Conservation (phyloP, 2,329 filamentous ascomycete species). For the Alternaria panax region DNA sequence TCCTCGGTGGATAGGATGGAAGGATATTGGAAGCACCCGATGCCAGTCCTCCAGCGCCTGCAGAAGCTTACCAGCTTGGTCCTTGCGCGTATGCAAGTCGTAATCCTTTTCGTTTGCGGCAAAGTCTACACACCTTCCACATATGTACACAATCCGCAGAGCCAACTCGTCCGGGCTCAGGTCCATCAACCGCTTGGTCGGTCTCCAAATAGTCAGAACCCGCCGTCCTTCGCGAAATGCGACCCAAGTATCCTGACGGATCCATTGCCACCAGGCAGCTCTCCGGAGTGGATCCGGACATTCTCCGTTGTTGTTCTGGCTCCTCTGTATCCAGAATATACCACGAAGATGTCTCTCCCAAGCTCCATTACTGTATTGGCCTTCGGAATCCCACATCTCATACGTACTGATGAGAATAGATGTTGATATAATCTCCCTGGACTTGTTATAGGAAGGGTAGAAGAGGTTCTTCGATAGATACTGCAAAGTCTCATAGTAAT, state of each 20-base stretch:
- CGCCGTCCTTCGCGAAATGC: conserved; percentile 66
- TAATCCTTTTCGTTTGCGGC: conserved; percentile 60
- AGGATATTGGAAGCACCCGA: conserved; percentile 54
- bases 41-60: conserved; percentile 61
- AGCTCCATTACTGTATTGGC: conserved; percentile 51
- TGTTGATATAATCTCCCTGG: conserved; percentile 65
- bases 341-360: conserved; percentile 71
- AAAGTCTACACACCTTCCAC: conserved; percentile 66
- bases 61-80: conserved; percentile 56
- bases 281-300: conserved; percentile 61
- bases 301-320: conserved; percentile 67
- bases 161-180: conserved; percentile 64
- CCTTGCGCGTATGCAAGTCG: conserved; percentile 55
- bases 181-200: conserved; percentile 57
- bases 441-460: conserved; percentile 65
- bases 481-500: conserved; percentile 69
- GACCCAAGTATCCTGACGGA: conserved; percentile 71
- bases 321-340: conserved; percentile 71
- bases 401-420: conserved; percentile 68
- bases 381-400: conserved; percentile 69
- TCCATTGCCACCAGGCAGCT: conserved; percentile 71
- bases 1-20: conserved; percentile 51
- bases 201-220: conserved; percentile 66
- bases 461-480: conserved; percentile 68
- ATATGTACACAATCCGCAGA: conserved; percentile 61